Base-by-base conservation (phyloP, 768 basidiomycete species). In the Tubosaeta sp. region DNA sequence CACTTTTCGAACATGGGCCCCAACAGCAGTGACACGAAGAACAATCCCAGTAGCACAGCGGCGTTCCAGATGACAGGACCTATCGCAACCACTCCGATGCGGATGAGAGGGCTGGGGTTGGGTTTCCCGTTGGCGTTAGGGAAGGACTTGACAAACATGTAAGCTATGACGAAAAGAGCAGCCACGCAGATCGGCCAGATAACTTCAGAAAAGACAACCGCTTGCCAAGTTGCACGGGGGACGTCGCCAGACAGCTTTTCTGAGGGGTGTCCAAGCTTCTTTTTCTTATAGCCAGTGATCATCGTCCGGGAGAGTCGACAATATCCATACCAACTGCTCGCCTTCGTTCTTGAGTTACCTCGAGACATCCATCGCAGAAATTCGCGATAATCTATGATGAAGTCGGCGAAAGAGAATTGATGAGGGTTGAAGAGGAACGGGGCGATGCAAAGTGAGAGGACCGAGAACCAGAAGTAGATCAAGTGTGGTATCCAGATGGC, bases 351-450 rank as follows among this genome's bases (percentile, higher is more conserved):
- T 42, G 96, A 96, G 71, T 98, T 99, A 50, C 96, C 96, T 51
- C 96, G 83, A 10, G 92, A 96, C 94, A 99, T 98, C 96, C 96
- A 99, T 43, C 96, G 85, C 43, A 99, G 70, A 77, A 94, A 97
- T 67, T 99, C 96, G 50, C 96, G 86, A 69, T 98, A 98, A 71
- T 99, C 96, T 67, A 98, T 93, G 72, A 98, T 87, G 72, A 95
- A 99, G 72, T 99, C 96, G 61, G 91, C 73, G 68, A 86, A 91
- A 10, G 92, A 91, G 80, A 98, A 99, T 70, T 98, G 96, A 71
- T 99, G 95, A n/a, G 96, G 96, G 73, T 99, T 99, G 83, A 99
- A 99, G 53, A 99, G 56, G 84, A 98, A 99, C 0, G 96, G 96
- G 31, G 96, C 93, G 59, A 98, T 80, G 71, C 92, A 95, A 18